Percentiles rank a stretch among this genome's conserved stretches.
phyloP scores from a whole-genome alignment of 331 rosid species.

The Quercus tomentella region DNA sequence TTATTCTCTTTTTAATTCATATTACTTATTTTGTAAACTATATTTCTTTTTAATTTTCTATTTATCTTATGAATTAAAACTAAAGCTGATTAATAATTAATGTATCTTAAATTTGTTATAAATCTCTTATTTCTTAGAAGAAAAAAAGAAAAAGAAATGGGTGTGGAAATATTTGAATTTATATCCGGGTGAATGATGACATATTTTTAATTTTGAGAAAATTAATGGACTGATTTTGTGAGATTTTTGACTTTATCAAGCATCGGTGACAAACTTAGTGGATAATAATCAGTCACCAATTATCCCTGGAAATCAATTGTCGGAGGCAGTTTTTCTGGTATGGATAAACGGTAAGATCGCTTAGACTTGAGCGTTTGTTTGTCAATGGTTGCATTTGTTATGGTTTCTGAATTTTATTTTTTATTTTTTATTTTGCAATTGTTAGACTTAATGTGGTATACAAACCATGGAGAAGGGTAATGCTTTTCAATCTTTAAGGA shows the following conservation, averaged over 20 bases:
- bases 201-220: no score
- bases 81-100: no score
- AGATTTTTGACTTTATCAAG: background rate
- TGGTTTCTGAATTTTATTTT: background rate
- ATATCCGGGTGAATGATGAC: no score
- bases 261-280: background rate
- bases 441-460: background rate
- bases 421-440: background rate
- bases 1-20: no score
- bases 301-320: background rate
- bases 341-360: background rate
- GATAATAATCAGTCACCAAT: background rate
- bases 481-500: background rate
- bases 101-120: no score
- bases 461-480: background rate
- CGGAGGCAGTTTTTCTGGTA: slow-evolving; percentile 10
- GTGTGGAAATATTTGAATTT: no score
- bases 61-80: no score
- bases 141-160: no score
- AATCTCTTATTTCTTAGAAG: no score
- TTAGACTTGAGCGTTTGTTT: background rate
- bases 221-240: no score
- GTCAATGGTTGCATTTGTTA: background rate
- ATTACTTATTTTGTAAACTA: no score
- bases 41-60: no score